Evolutionary conservation across 2,329 filamentous ascomycete genomes (phyloP).

Genomic region (Phialophora macrospora): DNA sequence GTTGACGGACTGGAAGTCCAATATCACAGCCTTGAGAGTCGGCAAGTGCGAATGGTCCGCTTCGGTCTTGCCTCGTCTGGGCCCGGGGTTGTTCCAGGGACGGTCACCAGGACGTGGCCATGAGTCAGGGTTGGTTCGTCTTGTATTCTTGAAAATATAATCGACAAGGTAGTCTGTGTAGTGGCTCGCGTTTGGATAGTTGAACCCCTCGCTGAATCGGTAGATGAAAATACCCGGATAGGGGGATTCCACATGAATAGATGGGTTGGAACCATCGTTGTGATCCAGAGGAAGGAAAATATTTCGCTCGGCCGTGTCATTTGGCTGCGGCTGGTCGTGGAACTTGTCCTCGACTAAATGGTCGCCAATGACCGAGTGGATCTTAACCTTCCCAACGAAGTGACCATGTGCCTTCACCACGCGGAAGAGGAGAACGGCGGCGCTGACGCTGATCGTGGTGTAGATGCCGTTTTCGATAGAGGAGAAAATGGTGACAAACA

Average conservation of each 20-base stretch:
- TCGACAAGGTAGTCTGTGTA: conserved; percentile 79
- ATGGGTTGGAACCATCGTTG: conserved; percentile 87
- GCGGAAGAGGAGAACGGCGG: conserved; percentile 79
- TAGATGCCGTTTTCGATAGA: conserved; percentile 94
- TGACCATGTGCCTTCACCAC: conserved; percentile 80
- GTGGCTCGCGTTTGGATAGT: conserved; percentile 90
- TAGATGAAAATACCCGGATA: conserved; percentile 96
- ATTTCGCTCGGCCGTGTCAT: conserved; percentile 59
- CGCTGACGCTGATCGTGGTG: conserved; percentile 76
- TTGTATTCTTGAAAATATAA: conserved; percentile 72
- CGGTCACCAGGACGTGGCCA: conserved; percentile 74
- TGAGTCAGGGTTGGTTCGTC: conserved; percentile 72
- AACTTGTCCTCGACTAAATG: conserved; percentile 69
- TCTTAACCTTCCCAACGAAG: conserved; percentile 80
- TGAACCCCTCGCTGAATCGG: conserved; percentile 91
- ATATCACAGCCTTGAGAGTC: conserved; percentile 82
- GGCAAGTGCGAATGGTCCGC: conserved; percentile 61
- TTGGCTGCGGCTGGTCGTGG: conserved; percentile 42
- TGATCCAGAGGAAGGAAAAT: conserved; percentile 88
- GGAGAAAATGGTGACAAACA: conserved; percentile 85
- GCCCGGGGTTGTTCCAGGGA: conserved; percentile 93
- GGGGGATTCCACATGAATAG: conserved; percentile 76
- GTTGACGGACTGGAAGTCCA: conserved; percentile 93
- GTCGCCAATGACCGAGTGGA: conserved; percentile 83
- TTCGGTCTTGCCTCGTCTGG: conserved; percentile 61